These are phyloP conservation scores for Linnemannia zychae DNA, from an alignment of 192 early-diverging fungal species.

Conservation along the genomic window DNA sequence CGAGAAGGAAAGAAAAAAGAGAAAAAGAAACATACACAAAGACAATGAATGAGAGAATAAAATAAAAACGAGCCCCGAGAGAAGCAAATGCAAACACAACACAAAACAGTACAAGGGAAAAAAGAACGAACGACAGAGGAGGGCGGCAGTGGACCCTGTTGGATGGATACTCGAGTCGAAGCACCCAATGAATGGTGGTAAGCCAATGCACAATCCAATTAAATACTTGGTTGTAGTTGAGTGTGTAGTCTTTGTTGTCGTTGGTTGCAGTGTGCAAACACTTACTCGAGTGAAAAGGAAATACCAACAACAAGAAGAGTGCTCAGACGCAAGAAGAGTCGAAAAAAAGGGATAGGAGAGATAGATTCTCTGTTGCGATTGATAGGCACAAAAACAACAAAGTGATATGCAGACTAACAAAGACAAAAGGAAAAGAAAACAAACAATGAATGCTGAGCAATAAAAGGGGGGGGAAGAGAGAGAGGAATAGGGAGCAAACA, in stretches of 20 bases:
- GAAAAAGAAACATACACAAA: background rate
- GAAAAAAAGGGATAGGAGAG: conserved; percentile 5
- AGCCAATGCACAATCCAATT: conserved; percentile 1
- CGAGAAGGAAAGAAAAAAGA: background rate
- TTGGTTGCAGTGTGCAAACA: background rate
- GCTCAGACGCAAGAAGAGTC: background rate
- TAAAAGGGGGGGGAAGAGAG: too few species aligned
- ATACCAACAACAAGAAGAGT: background rate
- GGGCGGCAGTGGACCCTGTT: conserved; percentile 6
- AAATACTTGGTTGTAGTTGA: too few species aligned
- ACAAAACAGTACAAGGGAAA: background rate
- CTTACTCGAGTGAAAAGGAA: background rate
- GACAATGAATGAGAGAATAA: background rate
- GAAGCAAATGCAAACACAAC: too few species aligned
- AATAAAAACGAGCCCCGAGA: background rate
- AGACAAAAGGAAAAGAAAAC: background rate
- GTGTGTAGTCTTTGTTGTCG: too few species aligned
- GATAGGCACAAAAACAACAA: background rate
- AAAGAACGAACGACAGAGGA: background rate
- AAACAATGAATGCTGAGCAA: background rate
- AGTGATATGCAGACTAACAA: background rate
- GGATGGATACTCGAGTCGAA: background rate
- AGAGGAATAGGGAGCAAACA: background rate
- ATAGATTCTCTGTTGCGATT: background rate
- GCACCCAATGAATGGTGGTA: background rate